Evolutionary conservation across 768 basidiomycete species (phyloP).

Genomic region (Cubamyces sp.): DNA sequence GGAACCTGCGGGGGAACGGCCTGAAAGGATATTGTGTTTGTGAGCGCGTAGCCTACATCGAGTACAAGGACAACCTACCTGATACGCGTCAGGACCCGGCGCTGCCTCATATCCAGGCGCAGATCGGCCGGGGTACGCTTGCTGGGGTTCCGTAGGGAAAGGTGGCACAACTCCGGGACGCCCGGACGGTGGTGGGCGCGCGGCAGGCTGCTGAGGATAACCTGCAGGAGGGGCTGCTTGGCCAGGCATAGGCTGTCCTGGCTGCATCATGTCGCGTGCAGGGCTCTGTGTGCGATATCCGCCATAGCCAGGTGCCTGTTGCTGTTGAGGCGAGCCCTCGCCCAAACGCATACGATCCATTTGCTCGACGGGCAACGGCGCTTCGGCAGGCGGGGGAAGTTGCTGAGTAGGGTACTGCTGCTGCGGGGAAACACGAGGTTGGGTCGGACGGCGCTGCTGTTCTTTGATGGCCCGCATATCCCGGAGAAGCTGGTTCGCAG

Average conservation of each 20-base stretch:
- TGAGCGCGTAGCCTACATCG: constrained; percentile 12
- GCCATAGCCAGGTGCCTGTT: constrained; percentile 5
- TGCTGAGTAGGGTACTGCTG: constrained; percentile 25
- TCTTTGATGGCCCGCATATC: constrained; percentile 92
- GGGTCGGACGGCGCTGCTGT: constrained; percentile 41
- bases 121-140: constrained; percentile 35
- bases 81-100: constrained; percentile 41
- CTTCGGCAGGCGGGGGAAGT: constrained; percentile 31
- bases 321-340: constrained; percentile 22
- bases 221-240: constrained; percentile 12
- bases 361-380: constrained; percentile 27
- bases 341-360: constrained; percentile 32
- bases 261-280: background rate
- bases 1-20: constrained; percentile 30
- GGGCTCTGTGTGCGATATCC: constrained; percentile 21
- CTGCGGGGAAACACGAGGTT: constrained; percentile 39
- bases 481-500: constrained; percentile 88
- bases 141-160: constrained; percentile 47
- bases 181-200: constrained; percentile 45
- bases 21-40: constrained; percentile 4
- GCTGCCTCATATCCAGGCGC: constrained; percentile 40
- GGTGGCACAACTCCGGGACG: constrained; percentile 48
- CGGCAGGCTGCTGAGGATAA: constrained; percentile 30
- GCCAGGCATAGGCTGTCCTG: constrained; percentile 18
- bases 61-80: constrained; percentile 33